phyloP scores from a whole-genome alignment of 2,329 filamentous ascomycete genomes.

The Fusarium globosum region DNA sequence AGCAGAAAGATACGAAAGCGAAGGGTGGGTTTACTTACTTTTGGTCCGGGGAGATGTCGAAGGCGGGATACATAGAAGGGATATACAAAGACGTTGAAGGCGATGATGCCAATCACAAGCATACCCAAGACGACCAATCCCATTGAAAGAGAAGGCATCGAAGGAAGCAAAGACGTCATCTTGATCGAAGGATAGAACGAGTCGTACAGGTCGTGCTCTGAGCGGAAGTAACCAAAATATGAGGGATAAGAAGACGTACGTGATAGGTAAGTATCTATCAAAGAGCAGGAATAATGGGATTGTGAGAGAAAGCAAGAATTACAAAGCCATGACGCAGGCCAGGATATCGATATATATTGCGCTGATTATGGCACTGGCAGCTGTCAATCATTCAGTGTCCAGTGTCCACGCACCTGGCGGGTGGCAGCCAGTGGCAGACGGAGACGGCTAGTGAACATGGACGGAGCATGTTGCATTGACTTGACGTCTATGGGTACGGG shows the following conservation, averaged over 20 bases:
- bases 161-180: not conserved
- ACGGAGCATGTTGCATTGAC: slow-evolving; percentile 13
- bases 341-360: not conserved
- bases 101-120: not conserved
- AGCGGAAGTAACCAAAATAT: not conserved
- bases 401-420: slow-evolving; percentile 7
- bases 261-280: not conserved
- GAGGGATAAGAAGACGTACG: not conserved
- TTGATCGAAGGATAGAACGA: not conserved
- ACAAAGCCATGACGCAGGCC: not conserved
- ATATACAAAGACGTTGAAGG: slow-evolving; percentile 52
- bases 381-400: slow-evolving; percentile 16
- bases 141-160: not conserved
- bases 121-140: not conserved
- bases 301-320: not conserved
- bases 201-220: not conserved
- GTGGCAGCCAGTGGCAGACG: slow-evolving; percentile 21
- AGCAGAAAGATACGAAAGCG: not conserved
- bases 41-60: slow-evolving; percentile 58
- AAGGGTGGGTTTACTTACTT: slow-evolving; percentile 42
- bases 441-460: slow-evolving; percentile 1
- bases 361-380: not conserved
- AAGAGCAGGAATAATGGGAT: not conserved
- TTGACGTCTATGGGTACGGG: not conserved
- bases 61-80: slow-evolving; percentile 57